These are phyloP conservation scores for Lasiodiplodia citricola DNA, from an alignment of 2,329 filamentous ascomycete species.

Conservation along the genomic window DNA sequence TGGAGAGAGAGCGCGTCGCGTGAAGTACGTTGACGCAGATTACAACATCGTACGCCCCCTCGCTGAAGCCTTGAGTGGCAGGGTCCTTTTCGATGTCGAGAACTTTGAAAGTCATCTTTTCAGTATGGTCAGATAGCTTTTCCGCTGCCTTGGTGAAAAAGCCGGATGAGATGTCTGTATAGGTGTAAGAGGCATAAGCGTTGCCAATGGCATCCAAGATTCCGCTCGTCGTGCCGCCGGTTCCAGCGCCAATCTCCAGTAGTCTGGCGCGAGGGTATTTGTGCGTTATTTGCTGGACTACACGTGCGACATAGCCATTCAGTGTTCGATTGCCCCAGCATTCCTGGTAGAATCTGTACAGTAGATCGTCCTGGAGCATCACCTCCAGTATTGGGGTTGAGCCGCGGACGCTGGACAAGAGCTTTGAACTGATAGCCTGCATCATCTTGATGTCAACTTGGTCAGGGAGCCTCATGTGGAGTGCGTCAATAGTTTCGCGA, in stretches of 20 bases:
- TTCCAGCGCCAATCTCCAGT: conserved; percentile 31
- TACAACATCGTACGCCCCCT: conserved; percentile 31
- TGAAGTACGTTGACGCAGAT: conserved; percentile 32
- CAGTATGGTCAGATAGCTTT: background rate
- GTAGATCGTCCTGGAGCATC: conserved; percentile 4
- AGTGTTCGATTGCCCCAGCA: background rate
- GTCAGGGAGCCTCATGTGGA: background rate
- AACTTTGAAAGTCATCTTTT: conserved; percentile 26
- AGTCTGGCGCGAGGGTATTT: background rate
- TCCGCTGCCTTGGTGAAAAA: conserved; percentile 27
- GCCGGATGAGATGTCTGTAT: conserved; percentile 30
- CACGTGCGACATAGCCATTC: background rate
- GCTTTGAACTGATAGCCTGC: background rate
- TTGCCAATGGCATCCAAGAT: conserved; percentile 11
- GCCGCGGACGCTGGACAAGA: background rate
- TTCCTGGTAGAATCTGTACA: background rate
- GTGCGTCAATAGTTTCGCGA: background rate
- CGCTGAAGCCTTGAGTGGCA: conserved; percentile 27
- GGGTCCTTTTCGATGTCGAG: conserved; percentile 13
- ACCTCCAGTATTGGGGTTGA: background rate
- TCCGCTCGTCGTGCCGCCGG: conserved; percentile 27
- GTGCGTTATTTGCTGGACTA: background rate
- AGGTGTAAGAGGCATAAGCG: conserved; percentile 28
- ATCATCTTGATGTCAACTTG: background rate
- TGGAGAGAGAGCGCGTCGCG: conserved; percentile 26